These are phyloP conservation scores for Stenogyne calaminthoides DNA, from an alignment of 305 asterid species.

Conservation along the genomic window DNA sequence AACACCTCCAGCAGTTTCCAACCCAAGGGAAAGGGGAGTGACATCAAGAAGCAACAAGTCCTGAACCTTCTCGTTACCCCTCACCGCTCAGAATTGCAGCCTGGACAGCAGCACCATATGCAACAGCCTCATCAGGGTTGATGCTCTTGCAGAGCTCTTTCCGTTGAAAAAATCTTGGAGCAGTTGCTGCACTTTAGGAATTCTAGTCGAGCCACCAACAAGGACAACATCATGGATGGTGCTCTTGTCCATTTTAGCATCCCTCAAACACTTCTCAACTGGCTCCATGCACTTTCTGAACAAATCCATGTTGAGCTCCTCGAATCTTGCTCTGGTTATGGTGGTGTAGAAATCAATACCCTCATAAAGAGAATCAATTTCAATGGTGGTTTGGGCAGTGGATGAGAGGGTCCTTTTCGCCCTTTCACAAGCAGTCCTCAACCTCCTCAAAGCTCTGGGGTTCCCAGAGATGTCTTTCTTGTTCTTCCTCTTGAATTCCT, in stretches of 20 bases:
- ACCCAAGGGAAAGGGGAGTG: slow-evolving; percentile 83
- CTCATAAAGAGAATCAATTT: slow-evolving; percentile 77
- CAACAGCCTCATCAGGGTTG: slow-evolving; percentile 89
- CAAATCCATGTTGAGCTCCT: slow-evolving; percentile 85
- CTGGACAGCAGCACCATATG: slow-evolving; percentile 92
- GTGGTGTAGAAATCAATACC: slow-evolving; percentile 83
- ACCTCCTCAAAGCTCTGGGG: slow-evolving; percentile 65
- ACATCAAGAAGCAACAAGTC: slow-evolving; percentile 79
- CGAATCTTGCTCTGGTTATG: slow-evolving; percentile 82
- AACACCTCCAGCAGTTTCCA: slow-evolving; percentile 85
- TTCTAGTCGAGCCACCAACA: slow-evolving; percentile 83
- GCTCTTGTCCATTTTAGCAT: slow-evolving; percentile 91
- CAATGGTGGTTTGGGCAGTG: slow-evolving; percentile 82
- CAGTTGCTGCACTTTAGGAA: slow-evolving; percentile 81
- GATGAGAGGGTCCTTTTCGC: slow-evolving; percentile 84
- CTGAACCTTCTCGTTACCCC: slow-evolving; percentile 84
- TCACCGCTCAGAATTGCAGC: slow-evolving; percentile 85
- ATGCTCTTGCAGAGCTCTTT: slow-evolving; percentile 87
- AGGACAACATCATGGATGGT: slow-evolving; percentile 73
- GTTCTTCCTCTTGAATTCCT: slow-evolving; percentile 81
- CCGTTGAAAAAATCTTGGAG: slow-evolving; percentile 77
- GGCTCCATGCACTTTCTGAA: slow-evolving; percentile 89
- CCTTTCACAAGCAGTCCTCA: slow-evolving; percentile 83
- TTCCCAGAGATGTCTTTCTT: slow-evolving; percentile 76
- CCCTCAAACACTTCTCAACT: slow-evolving; percentile 82